Evolutionary conservation across 1,284 basidiomycete species (phyloP).

Genomic region (Pholiota adiposa): DNA sequence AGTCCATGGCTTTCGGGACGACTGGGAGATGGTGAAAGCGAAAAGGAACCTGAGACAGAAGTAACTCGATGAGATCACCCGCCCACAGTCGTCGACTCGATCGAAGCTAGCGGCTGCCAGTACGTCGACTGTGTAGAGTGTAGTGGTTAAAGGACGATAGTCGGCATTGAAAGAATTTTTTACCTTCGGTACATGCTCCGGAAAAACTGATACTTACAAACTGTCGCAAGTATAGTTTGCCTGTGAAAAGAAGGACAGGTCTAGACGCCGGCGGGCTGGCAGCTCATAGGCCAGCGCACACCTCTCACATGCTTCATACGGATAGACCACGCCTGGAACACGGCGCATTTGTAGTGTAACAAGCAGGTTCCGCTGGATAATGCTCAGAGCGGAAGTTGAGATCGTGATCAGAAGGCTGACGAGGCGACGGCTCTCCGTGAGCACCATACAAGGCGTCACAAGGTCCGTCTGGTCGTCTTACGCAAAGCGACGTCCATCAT

Average conservation of each 20-base stretch:
- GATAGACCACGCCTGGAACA: constrained; percentile 4
- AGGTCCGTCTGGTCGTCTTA: background rate
- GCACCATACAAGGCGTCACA: background rate
- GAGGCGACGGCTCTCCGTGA: background rate
- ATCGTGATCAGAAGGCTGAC: background rate
- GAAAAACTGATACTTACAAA: background rate
- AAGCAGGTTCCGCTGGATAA: background rate
- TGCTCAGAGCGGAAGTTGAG: background rate
- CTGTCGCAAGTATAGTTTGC: background rate
- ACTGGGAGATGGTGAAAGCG: background rate
- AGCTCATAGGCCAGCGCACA: background rate
- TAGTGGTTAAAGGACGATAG: background rate
- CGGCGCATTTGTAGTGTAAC: background rate
- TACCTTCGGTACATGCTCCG: background rate
- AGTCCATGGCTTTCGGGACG: background rate
- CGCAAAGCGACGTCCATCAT: background rate
- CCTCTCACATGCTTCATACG: background rate
- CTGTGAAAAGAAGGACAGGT: background rate
- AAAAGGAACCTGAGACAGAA: background rate
- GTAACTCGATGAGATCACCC: background rate
- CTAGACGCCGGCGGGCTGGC: background rate
- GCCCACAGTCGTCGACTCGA: background rate
- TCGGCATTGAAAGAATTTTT: background rate
- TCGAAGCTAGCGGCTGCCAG: background rate
- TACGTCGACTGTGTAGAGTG: background rate